phyloP scores from a whole-genome alignment of 805 yeast genomes.

The Schwanniomyces pseudopolymorphus region DNA sequence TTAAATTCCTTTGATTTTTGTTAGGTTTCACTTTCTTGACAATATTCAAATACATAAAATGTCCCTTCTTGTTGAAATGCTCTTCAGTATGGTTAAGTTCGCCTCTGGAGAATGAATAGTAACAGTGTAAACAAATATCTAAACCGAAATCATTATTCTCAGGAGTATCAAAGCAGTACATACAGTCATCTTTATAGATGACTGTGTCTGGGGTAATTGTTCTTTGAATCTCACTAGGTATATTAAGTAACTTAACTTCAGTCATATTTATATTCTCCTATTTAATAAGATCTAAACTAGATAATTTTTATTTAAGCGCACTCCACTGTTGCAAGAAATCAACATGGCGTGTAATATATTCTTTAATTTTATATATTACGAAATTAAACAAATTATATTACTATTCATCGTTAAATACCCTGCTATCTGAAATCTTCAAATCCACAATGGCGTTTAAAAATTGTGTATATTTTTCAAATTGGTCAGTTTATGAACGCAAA shows the following conservation, averaged over 20 bases:
- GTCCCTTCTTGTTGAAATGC: slow-evolving; percentile 55
- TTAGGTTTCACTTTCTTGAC: slow-evolving; percentile 49
- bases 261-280: slow-evolving; percentile 1
- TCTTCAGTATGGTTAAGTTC: slow-evolving; percentile 50
- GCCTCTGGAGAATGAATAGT: slow-evolving; percentile 62
- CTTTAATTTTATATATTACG: too few relatives aligned
- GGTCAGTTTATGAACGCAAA: slow-evolving; percentile 42
- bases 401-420: too few relatives aligned
- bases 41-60: slow-evolving; percentile 60
- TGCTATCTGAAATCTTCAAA: background rate
- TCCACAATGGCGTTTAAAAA: slow-evolving; percentile 9
- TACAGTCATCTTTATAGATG: slow-evolving; percentile 86
- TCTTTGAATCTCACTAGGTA: slow-evolving; percentile 16
- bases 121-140: slow-evolving; percentile 74
- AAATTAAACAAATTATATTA: too few relatives aligned
- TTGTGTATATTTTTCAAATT: slow-evolving; percentile 51
- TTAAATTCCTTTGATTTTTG: slow-evolving; percentile 16
- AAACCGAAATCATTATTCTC: slow-evolving; percentile 52
- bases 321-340: too few relatives aligned
- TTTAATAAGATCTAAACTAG: too few relatives aligned
- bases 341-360: too few relatives aligned
- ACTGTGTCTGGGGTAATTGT: slow-evolving; percentile 21
- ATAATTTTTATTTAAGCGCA: too few relatives aligned
- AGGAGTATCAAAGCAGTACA: slow-evolving; percentile 77
- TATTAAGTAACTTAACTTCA: slow-evolving; percentile 5